phyloP scores from a whole-genome alignment of 305 asterid genomes.

The Rubia peregrina region DNA sequence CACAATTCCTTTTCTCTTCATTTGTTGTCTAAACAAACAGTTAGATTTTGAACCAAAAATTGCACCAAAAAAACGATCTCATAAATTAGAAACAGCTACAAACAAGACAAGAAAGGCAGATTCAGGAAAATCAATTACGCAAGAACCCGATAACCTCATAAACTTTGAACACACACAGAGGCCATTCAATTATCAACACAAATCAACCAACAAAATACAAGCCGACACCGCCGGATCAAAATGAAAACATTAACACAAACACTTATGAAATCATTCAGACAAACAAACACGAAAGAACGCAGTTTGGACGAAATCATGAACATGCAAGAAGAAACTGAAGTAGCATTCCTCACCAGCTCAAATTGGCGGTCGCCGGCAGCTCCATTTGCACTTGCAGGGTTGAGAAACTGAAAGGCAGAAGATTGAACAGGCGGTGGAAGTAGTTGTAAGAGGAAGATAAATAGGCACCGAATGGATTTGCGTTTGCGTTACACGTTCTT shows the following conservation, averaged over 20 bases:
- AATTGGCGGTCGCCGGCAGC: background rate
- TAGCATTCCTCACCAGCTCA: too few relatives aligned
- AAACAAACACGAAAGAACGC: too few relatives aligned
- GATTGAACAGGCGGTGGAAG: background rate
- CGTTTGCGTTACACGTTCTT: background rate
- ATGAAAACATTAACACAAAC: background rate
- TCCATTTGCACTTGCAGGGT: background rate
- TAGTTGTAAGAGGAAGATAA: background rate
- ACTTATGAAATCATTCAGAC: too few relatives aligned
- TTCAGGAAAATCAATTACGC: too few relatives aligned
- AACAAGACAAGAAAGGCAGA: too few relatives aligned
- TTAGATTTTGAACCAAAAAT: too few relatives aligned
- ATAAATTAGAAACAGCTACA: too few relatives aligned
- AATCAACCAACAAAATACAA: background rate
- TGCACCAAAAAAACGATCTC: too few relatives aligned
- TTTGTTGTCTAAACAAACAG: too few relatives aligned
- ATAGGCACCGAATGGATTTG: background rate
- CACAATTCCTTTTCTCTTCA: too few relatives aligned
- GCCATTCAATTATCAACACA: background rate
- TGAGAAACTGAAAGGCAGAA: background rate
- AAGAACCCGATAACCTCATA: background rate
- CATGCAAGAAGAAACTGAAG: too few relatives aligned
- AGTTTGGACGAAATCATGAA: too few relatives aligned
- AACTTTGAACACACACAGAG: background rate
- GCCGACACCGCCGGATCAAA: background rate